Conservation (phyloP, 2,329 filamentous ascomycete species). For the Metarhizium robertsii region DNA sequence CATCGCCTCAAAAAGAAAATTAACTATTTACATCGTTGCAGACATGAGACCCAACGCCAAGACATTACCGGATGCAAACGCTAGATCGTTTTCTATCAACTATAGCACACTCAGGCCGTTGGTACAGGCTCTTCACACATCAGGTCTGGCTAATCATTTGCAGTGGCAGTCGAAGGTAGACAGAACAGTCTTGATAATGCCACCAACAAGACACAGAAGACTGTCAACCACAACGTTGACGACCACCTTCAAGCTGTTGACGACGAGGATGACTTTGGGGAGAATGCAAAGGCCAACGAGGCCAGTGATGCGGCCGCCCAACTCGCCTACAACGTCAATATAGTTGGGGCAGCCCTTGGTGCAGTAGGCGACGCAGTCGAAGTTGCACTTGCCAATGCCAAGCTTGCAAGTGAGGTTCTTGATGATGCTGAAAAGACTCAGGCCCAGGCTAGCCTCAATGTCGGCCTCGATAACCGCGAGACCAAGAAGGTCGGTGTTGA, state of each 20-base stretch:
- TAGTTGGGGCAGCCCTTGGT: conserved; percentile 29
- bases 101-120: background rate
- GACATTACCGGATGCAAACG: conserved; percentile 1
- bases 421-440: conserved; percentile 16
- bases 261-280: conserved; percentile 19
- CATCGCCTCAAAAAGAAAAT: background rate
- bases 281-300: conserved; percentile 23
- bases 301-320: conserved; percentile 17
- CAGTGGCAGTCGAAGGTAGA: conserved; percentile 24
- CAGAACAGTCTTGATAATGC: conserved; percentile 19
- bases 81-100: background rate
- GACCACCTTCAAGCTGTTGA: conserved; percentile 16
- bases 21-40: conserved; percentile 8
- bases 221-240: conserved; percentile 18
- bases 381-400: conserved; percentile 22
- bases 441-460: conserved; percentile 17
- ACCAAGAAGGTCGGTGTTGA: conserved; percentile 27
- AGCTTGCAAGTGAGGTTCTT: conserved; percentile 19
- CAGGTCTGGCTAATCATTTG: conserved; percentile 8
- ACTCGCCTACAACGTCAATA: conserved; percentile 19
- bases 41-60: conserved; percentile 6
- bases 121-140: background rate
- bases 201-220: conserved; percentile 24
- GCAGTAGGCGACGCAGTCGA: conserved; percentile 29
- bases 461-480: conserved; percentile 16